Conservation (phyloP, 164 flowering plant genomes). For the Stephania yunnanensis region DNA sequence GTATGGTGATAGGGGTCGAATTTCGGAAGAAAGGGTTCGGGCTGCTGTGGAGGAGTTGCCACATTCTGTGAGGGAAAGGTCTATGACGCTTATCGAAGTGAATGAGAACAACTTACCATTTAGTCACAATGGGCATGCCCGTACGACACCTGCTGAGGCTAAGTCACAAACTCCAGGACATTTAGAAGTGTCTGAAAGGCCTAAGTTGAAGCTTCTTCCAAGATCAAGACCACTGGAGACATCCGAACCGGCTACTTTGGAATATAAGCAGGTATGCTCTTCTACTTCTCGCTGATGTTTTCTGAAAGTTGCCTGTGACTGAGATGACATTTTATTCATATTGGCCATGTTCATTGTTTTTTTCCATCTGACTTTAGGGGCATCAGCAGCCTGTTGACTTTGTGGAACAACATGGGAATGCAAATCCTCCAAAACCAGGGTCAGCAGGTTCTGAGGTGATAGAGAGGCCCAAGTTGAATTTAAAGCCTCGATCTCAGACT, state of each 20-base stretch:
- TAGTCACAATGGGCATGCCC: conserved; percentile 5
- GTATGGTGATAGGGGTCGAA: conserved; percentile 32
- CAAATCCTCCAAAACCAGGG: conserved; percentile 33
- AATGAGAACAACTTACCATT: conserved; percentile 10
- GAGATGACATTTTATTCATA: neutral
- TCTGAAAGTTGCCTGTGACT: conserved; percentile 1
- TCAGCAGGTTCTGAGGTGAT: conserved; percentile 34
- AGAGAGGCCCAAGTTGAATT: conserved; percentile 71
- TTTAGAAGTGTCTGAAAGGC: conserved; percentile 55
- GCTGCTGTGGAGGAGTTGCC: conserved; percentile 32
- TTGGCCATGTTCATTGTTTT: conserved; percentile 6
- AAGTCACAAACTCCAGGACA: conserved; percentile 24
- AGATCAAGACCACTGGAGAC: conserved; percentile 63
- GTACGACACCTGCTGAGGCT: conserved; percentile 25
- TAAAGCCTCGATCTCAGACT: conserved; percentile 73
- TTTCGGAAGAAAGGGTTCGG: conserved; percentile 22
- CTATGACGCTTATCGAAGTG: conserved; percentile 25
- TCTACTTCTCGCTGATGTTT: neutral
- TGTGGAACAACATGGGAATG: conserved; percentile 29
- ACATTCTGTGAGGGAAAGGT: conserved; percentile 25
- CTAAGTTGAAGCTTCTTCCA: conserved; percentile 74
- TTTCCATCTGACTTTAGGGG: conserved; percentile 20
- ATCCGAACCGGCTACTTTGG: conserved; percentile 31
- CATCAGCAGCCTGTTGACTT: conserved; percentile 23
- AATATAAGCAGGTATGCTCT: conserved; percentile 51